phyloP scores from a whole-genome alignment of 257 asterid species.

The Capsicum baccatum region DNA sequence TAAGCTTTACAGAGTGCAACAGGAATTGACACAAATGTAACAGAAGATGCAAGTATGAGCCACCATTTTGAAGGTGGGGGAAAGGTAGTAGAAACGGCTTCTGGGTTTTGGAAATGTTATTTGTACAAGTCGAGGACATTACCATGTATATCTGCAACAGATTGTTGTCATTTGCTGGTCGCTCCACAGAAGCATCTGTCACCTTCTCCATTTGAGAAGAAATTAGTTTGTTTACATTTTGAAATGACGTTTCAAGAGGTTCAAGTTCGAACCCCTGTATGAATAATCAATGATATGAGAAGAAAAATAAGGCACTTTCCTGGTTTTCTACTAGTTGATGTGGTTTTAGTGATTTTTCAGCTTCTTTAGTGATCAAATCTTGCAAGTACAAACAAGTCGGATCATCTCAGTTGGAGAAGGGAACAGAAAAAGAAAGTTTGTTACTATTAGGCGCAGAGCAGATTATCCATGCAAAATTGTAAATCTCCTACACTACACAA shows the following conservation, averaged over 20 bases:
- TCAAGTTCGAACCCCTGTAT: neutral
- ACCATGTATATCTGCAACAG: neutral
- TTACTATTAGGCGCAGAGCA: too few relatives aligned
- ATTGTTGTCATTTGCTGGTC: neutral
- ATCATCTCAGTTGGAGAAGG: neutral
- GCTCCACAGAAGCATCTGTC: neutral
- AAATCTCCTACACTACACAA: too few relatives aligned
- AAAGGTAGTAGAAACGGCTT: neutral
- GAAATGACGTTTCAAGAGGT: neutral
- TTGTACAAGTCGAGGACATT: neutral
- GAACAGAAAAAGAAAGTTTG: too few relatives aligned
- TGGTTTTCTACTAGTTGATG: neutral
- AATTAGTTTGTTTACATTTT: neutral
- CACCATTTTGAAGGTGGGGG: neutral
- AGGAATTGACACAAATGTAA: neutral
- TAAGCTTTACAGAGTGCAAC: constrained; percentile 9
- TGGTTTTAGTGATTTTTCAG: neutral
- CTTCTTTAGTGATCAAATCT: too few relatives aligned
- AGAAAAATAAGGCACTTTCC: neutral
- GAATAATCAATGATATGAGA: neutral
- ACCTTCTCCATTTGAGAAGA: neutral
- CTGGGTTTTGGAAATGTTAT: constrained; percentile 3
- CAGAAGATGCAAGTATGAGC: too few relatives aligned
- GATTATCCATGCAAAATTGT: too few relatives aligned
- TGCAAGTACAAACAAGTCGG: too few relatives aligned